Evolutionary conservation across 23 red algal genomes (phyloP).

Genomic region (Gracilaria gracilis): DNA sequence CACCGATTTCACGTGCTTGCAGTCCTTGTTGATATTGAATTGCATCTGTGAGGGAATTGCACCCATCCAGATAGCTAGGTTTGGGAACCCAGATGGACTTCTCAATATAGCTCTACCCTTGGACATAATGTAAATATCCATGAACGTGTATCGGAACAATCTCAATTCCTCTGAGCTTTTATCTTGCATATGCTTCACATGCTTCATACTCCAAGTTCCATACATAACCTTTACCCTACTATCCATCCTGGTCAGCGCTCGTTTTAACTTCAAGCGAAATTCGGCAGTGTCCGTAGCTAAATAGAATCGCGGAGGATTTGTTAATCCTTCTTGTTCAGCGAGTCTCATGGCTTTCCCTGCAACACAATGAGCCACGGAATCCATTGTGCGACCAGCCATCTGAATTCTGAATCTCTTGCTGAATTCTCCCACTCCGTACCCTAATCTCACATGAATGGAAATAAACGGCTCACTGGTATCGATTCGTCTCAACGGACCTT

Average conservation of each 20-base stretch:
- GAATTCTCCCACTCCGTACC: slow-evolving; percentile 40
- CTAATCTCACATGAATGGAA: slow-evolving; percentile 50
- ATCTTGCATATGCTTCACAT: slow-evolving; percentile 33
- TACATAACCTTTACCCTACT: slow-evolving; percentile 10
- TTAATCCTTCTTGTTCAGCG: background rate
- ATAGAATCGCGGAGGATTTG: slow-evolving; percentile 17
- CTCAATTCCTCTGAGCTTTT: background rate
- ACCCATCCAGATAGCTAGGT: slow-evolving; percentile 60
- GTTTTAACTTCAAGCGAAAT: slow-evolving; percentile 20
- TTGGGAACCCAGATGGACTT: slow-evolving; percentile 40
- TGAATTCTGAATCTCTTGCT: slow-evolving; percentile 35
- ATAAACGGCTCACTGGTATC: slow-evolving; percentile 12
- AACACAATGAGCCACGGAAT: slow-evolving; percentile 13
- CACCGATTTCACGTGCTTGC: no score
- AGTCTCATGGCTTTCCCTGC: slow-evolving; percentile 7
- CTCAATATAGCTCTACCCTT: slow-evolving; percentile 39
- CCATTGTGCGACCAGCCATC: slow-evolving; percentile 21
- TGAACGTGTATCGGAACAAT: slow-evolving; percentile 34
- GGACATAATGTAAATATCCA: slow-evolving; percentile 51
- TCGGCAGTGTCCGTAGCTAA: slow-evolving; percentile 39
- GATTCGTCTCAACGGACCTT: slow-evolving; percentile 7
- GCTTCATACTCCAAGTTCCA: slow-evolving; percentile 25
- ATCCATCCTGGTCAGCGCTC: slow-evolving; percentile 7
- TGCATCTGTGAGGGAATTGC: slow-evolving; percentile 9
- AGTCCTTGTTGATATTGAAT: background rate